A percentile compares a stretch with the other conserved stretches of the same genome.
Conservation (phyloP, 495 filamentous ascomycete species). For the Darksidea phi region DNA sequence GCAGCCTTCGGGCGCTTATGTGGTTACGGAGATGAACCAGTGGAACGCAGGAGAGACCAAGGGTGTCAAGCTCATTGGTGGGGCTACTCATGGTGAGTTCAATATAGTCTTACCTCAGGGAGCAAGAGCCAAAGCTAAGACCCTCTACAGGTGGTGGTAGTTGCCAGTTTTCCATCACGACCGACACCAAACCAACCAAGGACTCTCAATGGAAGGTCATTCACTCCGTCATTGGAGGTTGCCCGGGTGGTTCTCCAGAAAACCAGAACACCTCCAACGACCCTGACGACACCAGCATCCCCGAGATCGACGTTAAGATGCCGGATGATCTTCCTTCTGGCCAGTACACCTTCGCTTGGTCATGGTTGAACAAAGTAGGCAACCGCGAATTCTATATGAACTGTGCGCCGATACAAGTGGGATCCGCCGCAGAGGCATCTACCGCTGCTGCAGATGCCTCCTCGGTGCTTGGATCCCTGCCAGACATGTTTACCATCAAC, state of each 20-base stretch:
- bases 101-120: too few species aligned
- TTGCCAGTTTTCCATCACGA: slow-evolving; percentile 81
- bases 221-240: slow-evolving; percentile 78
- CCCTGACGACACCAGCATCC: slow-evolving; percentile 20
- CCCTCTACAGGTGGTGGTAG: too few species aligned
- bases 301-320: slow-evolving; percentile 56
- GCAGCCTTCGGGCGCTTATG: slow-evolving; percentile 45
- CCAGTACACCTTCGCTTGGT: slow-evolving; percentile 72
- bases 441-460: slow-evolving; percentile 33
- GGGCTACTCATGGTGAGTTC: slow-evolving; percentile 77
- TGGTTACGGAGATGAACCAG: slow-evolving; percentile 47
- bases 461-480: slow-evolving; percentile 58
- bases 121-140: too few species aligned
- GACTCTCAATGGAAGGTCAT: slow-evolving; percentile 72
- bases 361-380: slow-evolving; percentile 88
- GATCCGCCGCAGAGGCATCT: slow-evolving; percentile 11
- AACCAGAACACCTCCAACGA: slow-evolving; percentile 36
- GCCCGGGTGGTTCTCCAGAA: slow-evolving; percentile 58
- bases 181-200: slow-evolving; percentile 60
- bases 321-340: slow-evolving; percentile 58
- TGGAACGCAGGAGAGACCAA: slow-evolving; percentile 57
- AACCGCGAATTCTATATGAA: slow-evolving; percentile 97
- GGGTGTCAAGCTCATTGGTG: slow-evolving; percentile 54
- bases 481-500: slow-evolving; percentile 81
- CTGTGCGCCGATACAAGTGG: slow-evolving; percentile 72